Evolutionary conservation across 176 grass and related monocot species (phyloP), one percentile per base, ranked within the genome.

Genomic region (Oryza glaberrima): DNA sequence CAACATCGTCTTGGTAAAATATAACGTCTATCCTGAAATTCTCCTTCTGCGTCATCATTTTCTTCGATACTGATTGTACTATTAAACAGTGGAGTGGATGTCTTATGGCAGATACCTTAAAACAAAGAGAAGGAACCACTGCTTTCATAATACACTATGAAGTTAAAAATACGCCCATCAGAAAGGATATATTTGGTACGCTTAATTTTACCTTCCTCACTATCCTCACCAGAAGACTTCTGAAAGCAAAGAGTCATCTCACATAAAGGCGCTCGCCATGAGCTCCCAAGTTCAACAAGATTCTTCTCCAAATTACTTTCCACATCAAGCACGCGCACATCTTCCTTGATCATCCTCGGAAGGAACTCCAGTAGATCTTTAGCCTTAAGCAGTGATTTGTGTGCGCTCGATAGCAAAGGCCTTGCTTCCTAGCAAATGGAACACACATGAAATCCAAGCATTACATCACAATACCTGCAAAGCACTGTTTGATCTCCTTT

Each of bases 1-100:
- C 65, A 77, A 81, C 96, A 90, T 92, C n/a, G 65, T 81, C 63
- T 75, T 63, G 96, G 96, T 89, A 95, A 84, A 87, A 94, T 89
- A 83, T 98, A 98, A 20, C 7, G 36, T 22, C 66, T 84, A 46
- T 64, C 78, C 48, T 83, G 85, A 54, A 98, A 90, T 87, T 94
- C 89, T 83, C 89, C 89, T 83, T 92, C 83, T 0, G 34, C 69
- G 19, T 95, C 96, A 13, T 90, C 87, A 49, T 85, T 88, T 66
- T 75, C 82, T 49, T 92, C 88, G 77, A 82, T 76, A 68, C 46
- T 83, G 77, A 95, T 79, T 46, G 86, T 56, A 44, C 76, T 92
- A 87, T 94, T 88, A 92, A 94, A 98, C 41, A 98, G 79, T 36
- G 86, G 83, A 71, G 82, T 79, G 15, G 77, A 83, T 87, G 51